Evolutionary conservation across 768 basidiomycete species (phyloP).

Genomic region (Mycena galericulata): DNA sequence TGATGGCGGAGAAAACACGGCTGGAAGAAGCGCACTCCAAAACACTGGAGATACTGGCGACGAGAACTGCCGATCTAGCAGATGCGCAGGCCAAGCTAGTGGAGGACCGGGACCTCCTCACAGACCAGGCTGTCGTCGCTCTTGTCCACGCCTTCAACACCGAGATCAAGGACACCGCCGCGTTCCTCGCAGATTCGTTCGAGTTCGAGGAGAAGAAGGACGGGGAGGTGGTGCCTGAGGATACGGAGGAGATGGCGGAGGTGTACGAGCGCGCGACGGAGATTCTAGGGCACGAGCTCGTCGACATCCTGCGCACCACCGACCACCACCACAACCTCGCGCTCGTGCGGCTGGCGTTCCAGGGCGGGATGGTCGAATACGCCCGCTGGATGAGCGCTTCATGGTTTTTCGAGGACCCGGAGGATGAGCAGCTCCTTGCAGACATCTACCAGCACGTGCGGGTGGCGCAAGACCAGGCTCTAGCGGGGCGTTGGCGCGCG

Average conservation of each 20-base stretch:
- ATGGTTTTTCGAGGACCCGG: slow-evolving; percentile 64
- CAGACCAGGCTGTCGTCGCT: slow-evolving; percentile 45
- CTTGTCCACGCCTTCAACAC: slow-evolving; percentile 61
- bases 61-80: slow-evolving; percentile 8
- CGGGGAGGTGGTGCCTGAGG: not conserved
- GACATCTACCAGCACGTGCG: slow-evolving; percentile 58
- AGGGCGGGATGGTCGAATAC: slow-evolving; percentile 58
- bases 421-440: slow-evolving; percentile 57
- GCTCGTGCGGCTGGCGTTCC: slow-evolving; percentile 58
- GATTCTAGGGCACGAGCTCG: slow-evolving; percentile 49
- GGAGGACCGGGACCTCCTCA: slow-evolving; percentile 14
- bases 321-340: slow-evolving; percentile 56
- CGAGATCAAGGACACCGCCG: slow-evolving; percentile 61
- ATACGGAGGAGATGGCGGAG: slow-evolving; percentile 39
- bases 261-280: slow-evolving; percentile 44
- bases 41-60: not conserved
- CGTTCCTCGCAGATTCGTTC: slow-evolving; percentile 59
- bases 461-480: slow-evolving; percentile 59
- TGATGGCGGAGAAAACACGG: slow-evolving; percentile 23
- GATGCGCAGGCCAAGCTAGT: slow-evolving; percentile 6
- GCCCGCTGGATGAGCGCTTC: slow-evolving; percentile 63
- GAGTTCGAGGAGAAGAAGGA: slow-evolving; percentile 37
- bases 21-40: slow-evolving; percentile 10
- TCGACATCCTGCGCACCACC: slow-evolving; percentile 51
- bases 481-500: slow-evolving; percentile 68